Evolutionary conservation across 768 basidiomycete genomes (phyloP).

Genomic region (Scleroderma bovista): DNA sequence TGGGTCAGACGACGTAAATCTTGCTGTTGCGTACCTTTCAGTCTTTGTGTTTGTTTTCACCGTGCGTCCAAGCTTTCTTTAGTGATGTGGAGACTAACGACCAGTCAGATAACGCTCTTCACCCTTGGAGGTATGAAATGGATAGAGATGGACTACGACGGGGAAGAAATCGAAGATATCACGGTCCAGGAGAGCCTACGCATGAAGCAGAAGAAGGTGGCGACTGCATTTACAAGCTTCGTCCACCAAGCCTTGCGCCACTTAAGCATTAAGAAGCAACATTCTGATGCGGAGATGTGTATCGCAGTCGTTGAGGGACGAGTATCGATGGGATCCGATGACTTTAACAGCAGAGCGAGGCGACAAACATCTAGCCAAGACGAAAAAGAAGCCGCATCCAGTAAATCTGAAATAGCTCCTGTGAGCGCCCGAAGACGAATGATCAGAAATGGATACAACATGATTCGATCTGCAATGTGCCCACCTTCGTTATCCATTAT

Average conservation of each 20-base stretch:
- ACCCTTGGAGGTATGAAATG: slow-evolving; percentile 52
- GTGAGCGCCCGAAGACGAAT: background rate
- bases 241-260: background rate
- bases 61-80: slow-evolving; percentile 28
- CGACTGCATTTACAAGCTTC: slow-evolving; percentile 8
- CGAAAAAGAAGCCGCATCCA: background rate
- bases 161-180: slow-evolving; percentile 56
- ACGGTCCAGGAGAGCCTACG: slow-evolving; percentile 45
- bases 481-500: slow-evolving; percentile 53
- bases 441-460: background rate
- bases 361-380: background rate
- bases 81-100: background rate
- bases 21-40: slow-evolving; percentile 64
- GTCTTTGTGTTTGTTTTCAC: slow-evolving; percentile 56
- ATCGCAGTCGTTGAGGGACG: background rate
- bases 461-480: slow-evolving; percentile 36
- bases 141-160: slow-evolving; percentile 58
- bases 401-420: background rate
- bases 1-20: slow-evolving; percentile 48
- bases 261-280: background rate
- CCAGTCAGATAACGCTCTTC: slow-evolving; percentile 53
- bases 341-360: background rate
- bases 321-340: background rate
- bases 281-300: background rate
- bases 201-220: slow-evolving; percentile 27